Evolutionary conservation across 2,329 filamentous ascomycete genomes (phyloP).

Genomic region (Aspergillus ustus): DNA sequence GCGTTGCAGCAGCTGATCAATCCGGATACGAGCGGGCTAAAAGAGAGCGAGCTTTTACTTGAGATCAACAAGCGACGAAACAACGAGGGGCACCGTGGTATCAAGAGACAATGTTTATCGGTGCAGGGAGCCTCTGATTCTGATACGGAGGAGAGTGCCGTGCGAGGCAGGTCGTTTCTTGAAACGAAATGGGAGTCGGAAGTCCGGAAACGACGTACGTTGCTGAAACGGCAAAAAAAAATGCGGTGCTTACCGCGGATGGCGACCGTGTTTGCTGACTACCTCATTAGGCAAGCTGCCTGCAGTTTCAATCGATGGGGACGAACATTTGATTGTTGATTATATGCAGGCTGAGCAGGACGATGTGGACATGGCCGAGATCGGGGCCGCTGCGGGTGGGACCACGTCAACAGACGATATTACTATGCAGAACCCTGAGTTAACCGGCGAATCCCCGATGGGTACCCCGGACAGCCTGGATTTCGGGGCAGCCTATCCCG

Average conservation of each 20-base stretch:
- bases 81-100: conserved; percentile 35
- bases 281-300: conserved; percentile 29
- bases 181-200: conserved; percentile 49
- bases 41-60: conserved; percentile 30
- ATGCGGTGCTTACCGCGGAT: not conserved
- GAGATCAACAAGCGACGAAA: conserved; percentile 41
- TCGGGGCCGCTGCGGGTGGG: conserved; percentile 15
- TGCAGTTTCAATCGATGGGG: conserved; percentile 12
- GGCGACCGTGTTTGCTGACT: conserved; percentile 14
- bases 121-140: conserved; percentile 8
- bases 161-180: conserved; percentile 40
- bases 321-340: conserved; percentile 22
- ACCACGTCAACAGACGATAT: conserved; percentile 26
- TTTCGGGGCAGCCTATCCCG: conserved; percentile 25
- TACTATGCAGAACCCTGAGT: conserved; percentile 15
- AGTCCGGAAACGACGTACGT: conserved; percentile 35
- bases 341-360: conserved; percentile 7
- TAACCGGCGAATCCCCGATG: conserved; percentile 24
- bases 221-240: not conserved
- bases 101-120: conserved; percentile 42
- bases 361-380: conserved; percentile 12
- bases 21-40: conserved; percentile 22
- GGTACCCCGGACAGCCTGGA: conserved; percentile 17
- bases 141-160: not conserved
- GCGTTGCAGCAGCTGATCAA: conserved; percentile 31